These are phyloP conservation scores for Neoboletus magnificus DNA, from an alignment of 768 basidiomycete genomes.

Conservation along the genomic window DNA sequence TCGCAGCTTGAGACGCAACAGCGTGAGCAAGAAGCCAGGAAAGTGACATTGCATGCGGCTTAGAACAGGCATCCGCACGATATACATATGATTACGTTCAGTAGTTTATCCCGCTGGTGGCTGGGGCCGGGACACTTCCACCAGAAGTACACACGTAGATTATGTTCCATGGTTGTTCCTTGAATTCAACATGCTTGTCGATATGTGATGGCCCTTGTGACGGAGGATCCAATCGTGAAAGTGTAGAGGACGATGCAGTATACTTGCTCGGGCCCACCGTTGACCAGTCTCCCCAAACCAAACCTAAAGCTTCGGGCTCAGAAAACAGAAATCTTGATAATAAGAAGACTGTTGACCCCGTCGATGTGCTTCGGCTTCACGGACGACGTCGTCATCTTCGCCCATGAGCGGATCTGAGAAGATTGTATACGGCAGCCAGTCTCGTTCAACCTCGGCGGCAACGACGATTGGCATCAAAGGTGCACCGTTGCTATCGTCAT, in stretches of 20 bases:
- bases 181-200: background rate
- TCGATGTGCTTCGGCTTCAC: constrained; percentile 6
- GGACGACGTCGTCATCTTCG: constrained; percentile 7
- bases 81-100: background rate
- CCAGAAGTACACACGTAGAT: background rate
- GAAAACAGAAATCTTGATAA: too few species aligned
- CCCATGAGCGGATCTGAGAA: constrained; percentile 15
- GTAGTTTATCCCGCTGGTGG: background rate
- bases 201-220: background rate
- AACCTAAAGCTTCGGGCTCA: too few species aligned
- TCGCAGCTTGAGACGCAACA: constrained; percentile 28
- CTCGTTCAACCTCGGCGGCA: constrained; percentile 13
- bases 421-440: background rate
- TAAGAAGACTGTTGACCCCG: background rate
- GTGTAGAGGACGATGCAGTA: background rate
- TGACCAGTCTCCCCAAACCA: background rate
- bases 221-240: background rate
- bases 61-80: background rate
- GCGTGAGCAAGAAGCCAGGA: constrained; percentile 21
- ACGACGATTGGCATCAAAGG: constrained; percentile 6
- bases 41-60: constrained; percentile 4
- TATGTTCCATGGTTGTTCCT: background rate
- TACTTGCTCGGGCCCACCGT: background rate
- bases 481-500: background rate
- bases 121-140: background rate